Conservation (phyloP, 768 basidiomycete genomes). For the Rhodotorula graminis region DNA sequence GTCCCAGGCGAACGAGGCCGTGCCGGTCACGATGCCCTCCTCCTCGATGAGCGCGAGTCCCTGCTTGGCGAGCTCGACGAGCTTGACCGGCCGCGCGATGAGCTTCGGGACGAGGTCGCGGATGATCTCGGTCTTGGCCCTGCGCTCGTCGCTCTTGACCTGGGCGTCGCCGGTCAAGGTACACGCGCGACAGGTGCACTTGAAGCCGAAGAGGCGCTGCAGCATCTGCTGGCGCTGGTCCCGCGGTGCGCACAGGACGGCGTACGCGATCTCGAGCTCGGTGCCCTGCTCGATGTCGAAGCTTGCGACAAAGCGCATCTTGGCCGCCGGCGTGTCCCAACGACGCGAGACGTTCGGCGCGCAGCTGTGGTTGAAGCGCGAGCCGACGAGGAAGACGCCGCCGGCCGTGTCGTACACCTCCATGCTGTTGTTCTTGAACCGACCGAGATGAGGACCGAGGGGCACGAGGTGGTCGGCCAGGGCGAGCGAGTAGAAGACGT, state of each 20-base stretch:
- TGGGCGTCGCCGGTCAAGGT: background rate
- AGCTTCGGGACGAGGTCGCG: background rate
- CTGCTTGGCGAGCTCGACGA: background rate
- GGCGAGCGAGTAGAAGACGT: background rate
- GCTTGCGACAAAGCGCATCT: no score
- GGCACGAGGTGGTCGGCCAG: background rate
- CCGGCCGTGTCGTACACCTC: accelerated
- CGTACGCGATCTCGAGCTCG: background rate
- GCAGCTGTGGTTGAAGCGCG: no score
- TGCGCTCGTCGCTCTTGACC: background rate
- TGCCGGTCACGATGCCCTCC: background rate
- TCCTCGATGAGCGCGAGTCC: background rate
- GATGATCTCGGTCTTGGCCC: background rate
- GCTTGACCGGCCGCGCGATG: background rate
- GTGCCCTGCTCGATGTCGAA: no score
- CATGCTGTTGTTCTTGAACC: background rate
- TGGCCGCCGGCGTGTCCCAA: no score
- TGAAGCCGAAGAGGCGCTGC: background rate
- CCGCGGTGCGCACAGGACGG: background rate
- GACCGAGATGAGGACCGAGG: background rate
- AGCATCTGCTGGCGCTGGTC: background rate
- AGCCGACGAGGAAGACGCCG: background rate
- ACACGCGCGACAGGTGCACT: background rate
- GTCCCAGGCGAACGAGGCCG: background rate
- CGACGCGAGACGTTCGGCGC: no score